Evolutionary conservation across 2,329 filamentous ascomycete species (phyloP).

Genomic region (Fusarium nygamai): DNA sequence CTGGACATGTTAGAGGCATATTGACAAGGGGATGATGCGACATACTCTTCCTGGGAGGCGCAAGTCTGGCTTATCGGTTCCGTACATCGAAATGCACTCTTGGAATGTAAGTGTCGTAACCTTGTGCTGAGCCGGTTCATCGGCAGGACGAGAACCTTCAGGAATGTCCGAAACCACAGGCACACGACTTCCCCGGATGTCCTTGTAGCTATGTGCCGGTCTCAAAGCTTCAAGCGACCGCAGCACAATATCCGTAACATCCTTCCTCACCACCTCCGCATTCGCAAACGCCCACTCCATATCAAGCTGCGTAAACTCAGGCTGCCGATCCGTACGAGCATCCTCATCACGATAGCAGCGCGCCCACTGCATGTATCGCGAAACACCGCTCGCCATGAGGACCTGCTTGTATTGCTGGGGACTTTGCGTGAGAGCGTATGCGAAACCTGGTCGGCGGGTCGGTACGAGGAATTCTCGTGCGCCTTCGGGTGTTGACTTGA

Average conservation of each 20-base stretch:
- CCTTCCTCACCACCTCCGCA: constrained; percentile 44
- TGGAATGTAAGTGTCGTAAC: constrained; percentile 51
- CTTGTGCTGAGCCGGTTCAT: constrained; percentile 43
- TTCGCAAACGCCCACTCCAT: constrained; percentile 91
- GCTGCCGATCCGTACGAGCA: constrained; percentile 88
- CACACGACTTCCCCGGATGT: constrained; percentile 57
- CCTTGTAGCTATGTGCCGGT: constrained; percentile 67
- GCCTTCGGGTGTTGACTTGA: constrained; percentile 97
- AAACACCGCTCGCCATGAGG: constrained; percentile 88
- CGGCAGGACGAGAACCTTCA: not conserved
- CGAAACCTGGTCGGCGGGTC: constrained; percentile 77
- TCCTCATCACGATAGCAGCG: constrained; percentile 97
- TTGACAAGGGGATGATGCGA: not conserved
- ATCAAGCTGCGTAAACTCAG: constrained; percentile 95
- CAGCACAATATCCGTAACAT: constrained; percentile 50
- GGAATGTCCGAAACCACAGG: constrained; percentile 46
- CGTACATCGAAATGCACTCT: constrained; percentile 77
- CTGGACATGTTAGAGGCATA: constrained; percentile 47
- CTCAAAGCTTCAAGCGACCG: constrained; percentile 42
- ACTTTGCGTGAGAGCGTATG: constrained; percentile 94
- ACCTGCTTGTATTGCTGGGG: constrained; percentile 99
- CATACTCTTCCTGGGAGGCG: constrained; percentile 74
- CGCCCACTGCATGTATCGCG: constrained; percentile 90
- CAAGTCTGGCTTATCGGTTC: constrained; percentile 92
- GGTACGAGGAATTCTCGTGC: constrained; percentile 95